Evolutionary conservation across 2,329 filamentous ascomycete species (phyloP), one percentile per base, ranked within the genome.

Genomic region (Ophiocordyceps camponoti-leonardi): DNA sequence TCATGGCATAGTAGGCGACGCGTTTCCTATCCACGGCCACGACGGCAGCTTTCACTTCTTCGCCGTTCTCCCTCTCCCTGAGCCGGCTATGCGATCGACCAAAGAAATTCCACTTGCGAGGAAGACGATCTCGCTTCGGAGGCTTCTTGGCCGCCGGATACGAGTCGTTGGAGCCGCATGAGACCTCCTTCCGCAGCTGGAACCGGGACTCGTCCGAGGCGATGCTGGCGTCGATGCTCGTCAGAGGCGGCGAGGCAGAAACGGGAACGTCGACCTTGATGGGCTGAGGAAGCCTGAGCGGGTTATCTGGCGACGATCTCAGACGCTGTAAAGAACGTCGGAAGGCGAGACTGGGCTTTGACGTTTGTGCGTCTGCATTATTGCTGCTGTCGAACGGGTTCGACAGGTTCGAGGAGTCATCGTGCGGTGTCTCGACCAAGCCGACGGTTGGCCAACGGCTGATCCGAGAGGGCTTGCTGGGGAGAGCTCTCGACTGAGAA

Each of bases 31-130:
- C 66, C 0, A 70, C 64, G 14, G 63, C 55, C 41, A 70, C 66
- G n/a, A 72, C 66, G 1, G 72, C 65, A 2, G 69, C 67, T 1
- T 68, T 56, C n/a, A 73, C 64, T 2, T 60, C 52, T 6, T 59
- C 53, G 8, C 59, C 55, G 22, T 66, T 62, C 6, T 61, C 54
- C 16, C 56, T 57, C 48, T 65, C 66, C 47, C 67, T 69, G 3
- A 66, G 53, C 40, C 67, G 62, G 33, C 59, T 67, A 28, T 75
- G 71, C 0, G 72, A 72, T 42, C 75, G 67, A 43, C 75, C 68
- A 51, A 81, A 81, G 13, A 80, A 56, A 50, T 79, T 80, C 77
- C 77, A 81, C 51, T 72, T 78, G 8, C 72, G 68, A 22, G 75
- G 75, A 23, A 73, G 75, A 41, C 66, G 70, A 1, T 68, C 56